phyloP scores from a whole-genome alignment of 331 rosid species.

The Malus hybrid region DNA sequence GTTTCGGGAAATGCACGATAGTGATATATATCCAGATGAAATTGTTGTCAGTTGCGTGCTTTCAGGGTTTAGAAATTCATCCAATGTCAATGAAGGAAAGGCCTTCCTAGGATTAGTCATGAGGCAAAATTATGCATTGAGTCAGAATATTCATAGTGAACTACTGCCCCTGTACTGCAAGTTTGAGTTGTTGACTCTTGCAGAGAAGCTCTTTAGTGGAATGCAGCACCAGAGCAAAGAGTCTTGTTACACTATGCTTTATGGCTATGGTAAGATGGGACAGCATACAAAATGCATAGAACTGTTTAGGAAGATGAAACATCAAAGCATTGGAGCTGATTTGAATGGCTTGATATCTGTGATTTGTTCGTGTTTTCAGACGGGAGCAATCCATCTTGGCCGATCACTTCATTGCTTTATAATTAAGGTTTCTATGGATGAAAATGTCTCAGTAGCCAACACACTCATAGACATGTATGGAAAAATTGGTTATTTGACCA shows the following conservation, averaged over 20 bases:
- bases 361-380: constrained; percentile 45
- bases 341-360: constrained; percentile 38
- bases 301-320: constrained; percentile 51
- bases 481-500: constrained; percentile 38
- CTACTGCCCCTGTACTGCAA: constrained; percentile 66
- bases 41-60: constrained; percentile 51
- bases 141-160: constrained; percentile 32
- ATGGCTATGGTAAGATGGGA: constrained; percentile 44
- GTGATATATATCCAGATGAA: constrained; percentile 45
- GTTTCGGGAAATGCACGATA: constrained; percentile 46
- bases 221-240: constrained; percentile 22
- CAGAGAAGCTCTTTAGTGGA: constrained; percentile 47
- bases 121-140: constrained; percentile 26
- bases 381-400: constrained; percentile 38
- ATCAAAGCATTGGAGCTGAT: constrained; percentile 33
- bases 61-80: constrained; percentile 47
- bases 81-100: constrained; percentile 35
- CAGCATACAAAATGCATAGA: constrained; percentile 30
- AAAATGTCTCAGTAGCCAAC: constrained; percentile 32
- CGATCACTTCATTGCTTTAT: constrained; percentile 55
- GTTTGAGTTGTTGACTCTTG: constrained; percentile 43
- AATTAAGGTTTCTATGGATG: constrained; percentile 38
- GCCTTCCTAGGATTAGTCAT: constrained; percentile 55
- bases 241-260: constrained; percentile 53
- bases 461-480: constrained; percentile 76